A percentile compares a stretch with the other conserved stretches of the same genome.
phyloP scores from a whole-genome alignment of 345 rosid species.

The Salix udensis region DNA sequence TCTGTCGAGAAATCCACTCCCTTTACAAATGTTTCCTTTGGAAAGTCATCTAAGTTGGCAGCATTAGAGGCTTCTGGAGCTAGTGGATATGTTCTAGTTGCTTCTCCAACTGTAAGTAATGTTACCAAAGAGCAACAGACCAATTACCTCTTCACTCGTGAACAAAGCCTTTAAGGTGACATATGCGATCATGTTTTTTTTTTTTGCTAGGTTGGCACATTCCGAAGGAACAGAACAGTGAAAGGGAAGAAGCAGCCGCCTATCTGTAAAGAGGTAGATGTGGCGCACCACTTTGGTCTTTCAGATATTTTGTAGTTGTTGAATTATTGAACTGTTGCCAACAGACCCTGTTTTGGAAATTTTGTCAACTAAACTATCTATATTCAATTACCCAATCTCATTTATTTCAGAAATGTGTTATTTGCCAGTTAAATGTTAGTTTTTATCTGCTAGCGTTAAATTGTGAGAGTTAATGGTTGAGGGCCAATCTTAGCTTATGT shows the following conservation, averaged over 20 bases:
- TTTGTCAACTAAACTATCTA: not conserved
- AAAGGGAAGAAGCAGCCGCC: conserved; percentile 80
- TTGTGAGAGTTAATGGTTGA: not conserved
- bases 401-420: not conserved
- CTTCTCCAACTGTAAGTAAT: conserved; percentile 62
- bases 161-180: conserved; percentile 5
- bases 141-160: not conserved
- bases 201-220: conserved; percentile 61
- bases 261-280: conserved; percentile 63
- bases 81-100: conserved; percentile 59
- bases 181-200: not conserved
- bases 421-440: not conserved
- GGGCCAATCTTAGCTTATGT: not conserved
- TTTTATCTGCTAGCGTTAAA: not conserved
- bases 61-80: conserved; percentile 83
- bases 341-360: not conserved
- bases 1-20: conserved; percentile 55
- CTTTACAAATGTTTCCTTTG: conserved; percentile 51
- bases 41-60: conserved; percentile 65
- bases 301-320: not conserved
- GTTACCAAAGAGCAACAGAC: not conserved
- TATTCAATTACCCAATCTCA: not conserved
- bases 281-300: not conserved
- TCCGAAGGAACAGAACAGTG: conserved; percentile 63
- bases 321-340: not conserved